Conservation (phyloP, 2,329 filamentous ascomycete genomes). For the Pseudogymnoascus sp. region DNA sequence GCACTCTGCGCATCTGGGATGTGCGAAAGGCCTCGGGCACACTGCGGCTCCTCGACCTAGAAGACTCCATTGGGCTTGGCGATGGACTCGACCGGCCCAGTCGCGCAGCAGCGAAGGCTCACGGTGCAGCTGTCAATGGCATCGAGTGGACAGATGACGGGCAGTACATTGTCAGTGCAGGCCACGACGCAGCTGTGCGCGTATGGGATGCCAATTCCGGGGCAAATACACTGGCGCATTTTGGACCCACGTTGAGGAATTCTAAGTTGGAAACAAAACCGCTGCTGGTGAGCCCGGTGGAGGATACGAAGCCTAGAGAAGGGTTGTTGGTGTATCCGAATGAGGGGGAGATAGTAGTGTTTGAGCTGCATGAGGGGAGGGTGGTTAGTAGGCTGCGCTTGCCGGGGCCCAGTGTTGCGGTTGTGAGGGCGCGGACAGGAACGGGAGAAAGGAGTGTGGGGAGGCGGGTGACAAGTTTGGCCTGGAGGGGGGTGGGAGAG, state of each 20-base stretch:
- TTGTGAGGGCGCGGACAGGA: conserved; percentile 39
- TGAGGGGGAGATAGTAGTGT: conserved; percentile 68
- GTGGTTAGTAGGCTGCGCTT: conserved; percentile 65
- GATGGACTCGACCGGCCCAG: conserved; percentile 31
- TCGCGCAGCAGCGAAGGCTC: conserved; percentile 55
- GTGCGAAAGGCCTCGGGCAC: conserved; percentile 70
- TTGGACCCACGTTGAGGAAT: conserved; percentile 77
- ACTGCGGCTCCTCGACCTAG: conserved; percentile 72
- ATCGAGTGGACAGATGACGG: conserved; percentile 80
- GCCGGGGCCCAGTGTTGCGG: conserved; percentile 47
- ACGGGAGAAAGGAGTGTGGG: conserved; percentile 50
- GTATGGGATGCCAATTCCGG: conserved; percentile 80
- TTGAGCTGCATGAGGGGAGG: conserved; percentile 71
- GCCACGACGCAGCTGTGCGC: conserved; percentile 75
- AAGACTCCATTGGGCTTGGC: conserved; percentile 66
- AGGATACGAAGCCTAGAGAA: conserved; percentile 46
- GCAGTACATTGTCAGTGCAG: conserved; percentile 66
- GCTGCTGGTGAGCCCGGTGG: conserved; percentile 57
- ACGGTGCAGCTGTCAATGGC: conserved; percentile 76
- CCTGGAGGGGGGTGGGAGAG: conserved; percentile 62
- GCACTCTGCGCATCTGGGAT: conserved; percentile 79
- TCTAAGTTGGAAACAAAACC: conserved; percentile 52
- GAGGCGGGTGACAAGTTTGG: conserved; percentile 66
- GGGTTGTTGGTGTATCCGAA: conserved; percentile 78
- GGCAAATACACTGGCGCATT: conserved; percentile 81